Evolutionary conservation across 2,329 filamentous ascomycete genomes (phyloP), one percentile per base, ranked within the genome.

Genomic region (Tolypocladium pustulatum): DNA sequence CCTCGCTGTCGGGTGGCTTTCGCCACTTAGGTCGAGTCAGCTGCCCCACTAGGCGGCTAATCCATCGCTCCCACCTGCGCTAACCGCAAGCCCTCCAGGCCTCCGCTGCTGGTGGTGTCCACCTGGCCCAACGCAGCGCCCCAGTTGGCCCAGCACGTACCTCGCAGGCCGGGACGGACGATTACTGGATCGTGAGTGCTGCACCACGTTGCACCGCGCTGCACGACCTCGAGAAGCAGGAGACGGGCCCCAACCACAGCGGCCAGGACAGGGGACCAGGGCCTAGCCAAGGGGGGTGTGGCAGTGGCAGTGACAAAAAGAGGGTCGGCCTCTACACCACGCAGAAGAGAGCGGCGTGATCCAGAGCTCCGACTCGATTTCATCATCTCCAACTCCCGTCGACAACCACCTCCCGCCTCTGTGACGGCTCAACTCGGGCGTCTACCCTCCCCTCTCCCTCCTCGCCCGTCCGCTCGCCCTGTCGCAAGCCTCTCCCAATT

Each of bases 11-110:
- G 54, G 46, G 56, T 38, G 49, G 56, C n/a, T 30, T 12, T 58
- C 58, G 67, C 67, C 67, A 69, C 67, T 63, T 60, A 63, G 66
- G 57, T 34, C 58, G 40, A 69, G 68, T 70, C 68, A 71, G 67
- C 65, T 69, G 68, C 66, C 64, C 68, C 68, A 69, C 67, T 62
- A 66, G 59, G 65, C 61, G 63, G 60, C 63, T 63, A 62, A 58
- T 58, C 61, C 58, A 60, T 56, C 57, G 27, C 27, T 5, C 54
- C 54, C 58, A 53, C 51, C 59, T 57, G 34, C 43, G 52, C 57
- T 55, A 55, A 41, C 49, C 20, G 49, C 30, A 34, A 20, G 46
- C 46, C 46, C 46, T 51, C 27, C 46, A 32, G 25, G 46, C 46
- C 30, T 53, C 30, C 54, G 52, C 17, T 46, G 57, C 13, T 20